Evolutionary conservation across 75 land plant species (phyloP).

Genomic region (Selaginella tamariscina): DNA sequence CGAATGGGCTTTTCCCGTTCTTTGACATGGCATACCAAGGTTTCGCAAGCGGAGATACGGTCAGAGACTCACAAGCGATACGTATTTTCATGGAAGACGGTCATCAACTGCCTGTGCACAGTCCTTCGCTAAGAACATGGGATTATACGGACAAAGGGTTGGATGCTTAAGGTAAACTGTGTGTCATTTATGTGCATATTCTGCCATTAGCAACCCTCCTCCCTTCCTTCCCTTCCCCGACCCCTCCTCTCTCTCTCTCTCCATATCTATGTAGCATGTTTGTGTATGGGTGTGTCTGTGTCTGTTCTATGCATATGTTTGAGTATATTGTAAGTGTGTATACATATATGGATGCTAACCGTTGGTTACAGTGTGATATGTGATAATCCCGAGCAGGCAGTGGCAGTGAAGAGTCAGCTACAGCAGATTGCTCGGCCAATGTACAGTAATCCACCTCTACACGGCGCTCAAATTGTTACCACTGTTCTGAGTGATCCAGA

Average conservation of each 20-base stretch:
- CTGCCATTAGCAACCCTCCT: no score
- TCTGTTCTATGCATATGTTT: no score
- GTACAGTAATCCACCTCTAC: conserved; percentile 92
- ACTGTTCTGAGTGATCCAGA: conserved; percentile 65
- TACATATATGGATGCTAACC: not conserved
- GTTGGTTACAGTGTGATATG: conserved; percentile 49
- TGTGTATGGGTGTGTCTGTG: no score
- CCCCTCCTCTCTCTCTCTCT: no score
- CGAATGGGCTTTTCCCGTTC: conserved; percentile 67
- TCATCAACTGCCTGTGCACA: conserved; percentile 67
- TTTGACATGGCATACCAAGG: conserved; percentile 99
- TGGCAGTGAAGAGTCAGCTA: conserved; percentile 74
- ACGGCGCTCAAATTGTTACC: conserved; percentile 82
- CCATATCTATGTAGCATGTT: no score
- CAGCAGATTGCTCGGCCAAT: conserved; percentile 86
- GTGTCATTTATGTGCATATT: not conserved
- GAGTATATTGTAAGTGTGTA: no score
- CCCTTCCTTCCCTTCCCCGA: no score
- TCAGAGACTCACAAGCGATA: conserved; percentile 74
- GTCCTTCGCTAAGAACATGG: conserved; percentile 94
- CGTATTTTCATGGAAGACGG: conserved; percentile 82
- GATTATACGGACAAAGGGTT: conserved; percentile 90
- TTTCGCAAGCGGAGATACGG: conserved; percentile 86
- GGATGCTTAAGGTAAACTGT: conserved; percentile 62
- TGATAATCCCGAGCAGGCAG: conserved; percentile 58